Base-by-base conservation (phyloP, 2,329 filamentous ascomycete genomes). In the Teratosphaeria nubilosa region DNA sequence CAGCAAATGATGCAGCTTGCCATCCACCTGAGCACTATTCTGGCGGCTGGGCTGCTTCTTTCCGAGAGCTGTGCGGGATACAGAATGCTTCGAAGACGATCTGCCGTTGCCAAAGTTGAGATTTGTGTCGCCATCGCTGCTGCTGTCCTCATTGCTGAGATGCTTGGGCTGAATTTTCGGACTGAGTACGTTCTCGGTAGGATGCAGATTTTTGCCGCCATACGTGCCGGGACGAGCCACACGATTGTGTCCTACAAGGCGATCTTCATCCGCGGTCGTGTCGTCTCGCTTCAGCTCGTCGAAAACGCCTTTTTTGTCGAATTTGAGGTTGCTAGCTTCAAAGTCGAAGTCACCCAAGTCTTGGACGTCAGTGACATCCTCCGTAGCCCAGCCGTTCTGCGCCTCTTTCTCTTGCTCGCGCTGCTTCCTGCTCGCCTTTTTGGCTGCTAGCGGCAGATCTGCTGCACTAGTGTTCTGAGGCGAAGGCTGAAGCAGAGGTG, bases 341-440 rank as follows among this genome's bases (percentile, higher is more conserved):
- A 97, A 97, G 72, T 97, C 92, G 66, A 97, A 97, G 61, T 97
- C 94, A 11, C 88, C 90, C 78, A 94, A 83, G 70, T 95, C 92
- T 74, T 92, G 89, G 24, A 94, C 89, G 70, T 97, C 94, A 0
- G 90, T 96, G 24, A 92, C 91, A 68, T 97, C 92, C 70, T 96
- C 94, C 0, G 92, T 96, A 3, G 90, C 91, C 91, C 92, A 97
- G 3, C 90, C 92, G 51, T 90, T 74, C 41, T 63, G 59, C 56
- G 80, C 77, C 58, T 83, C 80, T 9, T 64, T 75, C 74, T 63
- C 73, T 69, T 73, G 73, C 22, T 62, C 60, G 58, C 75, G 77
- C 63, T 78, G 77, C 30, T 77, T 77, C 57, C 76, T 76, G 31
- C 69, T 71, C 65, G 75, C 76, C 20, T 22, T 34, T 58, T 66